Evolutionary conservation across 441 rosid species (phyloP).

Genomic region (Jatropha podagrica): DNA sequence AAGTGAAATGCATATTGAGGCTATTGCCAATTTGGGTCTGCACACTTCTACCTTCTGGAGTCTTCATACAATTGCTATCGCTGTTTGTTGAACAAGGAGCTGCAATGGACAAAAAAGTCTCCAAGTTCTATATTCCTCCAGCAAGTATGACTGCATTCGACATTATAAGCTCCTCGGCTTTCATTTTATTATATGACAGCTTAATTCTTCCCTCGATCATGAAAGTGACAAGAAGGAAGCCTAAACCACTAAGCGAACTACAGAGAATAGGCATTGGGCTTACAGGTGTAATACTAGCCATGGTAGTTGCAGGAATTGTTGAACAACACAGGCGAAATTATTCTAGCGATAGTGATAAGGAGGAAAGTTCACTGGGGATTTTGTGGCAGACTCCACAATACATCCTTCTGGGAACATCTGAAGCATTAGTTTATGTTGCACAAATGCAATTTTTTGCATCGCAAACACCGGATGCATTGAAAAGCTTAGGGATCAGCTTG

Average conservation of each 20-base stretch:
- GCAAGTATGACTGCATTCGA: conserved; percentile 55
- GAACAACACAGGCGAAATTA: conserved; percentile 35
- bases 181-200: conserved; percentile 40
- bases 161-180: conserved; percentile 38
- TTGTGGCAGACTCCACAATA: conserved; percentile 48
- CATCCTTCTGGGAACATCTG: conserved; percentile 34
- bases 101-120: conserved; percentile 43
- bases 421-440: conserved; percentile 35
- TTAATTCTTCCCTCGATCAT: conserved; percentile 34
- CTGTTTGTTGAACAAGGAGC: conserved; percentile 64
- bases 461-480: conserved; percentile 38
- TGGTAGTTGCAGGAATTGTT: conserved; percentile 32
- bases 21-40: conserved; percentile 56
- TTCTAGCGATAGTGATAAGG: conserved; percentile 12
- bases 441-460: conserved; percentile 42
- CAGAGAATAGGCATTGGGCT: conserved; percentile 51
- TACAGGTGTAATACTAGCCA: conserved; percentile 33
- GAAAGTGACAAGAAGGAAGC: conserved; percentile 28
- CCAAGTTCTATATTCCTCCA: conserved; percentile 47
- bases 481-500: conserved; percentile 37
- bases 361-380: conserved; percentile 36
- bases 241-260: conserved; percentile 39
- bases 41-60: conserved; percentile 45
- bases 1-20: conserved; percentile 55
- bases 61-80: conserved; percentile 47